phyloP scores from a whole-genome alignment of 495 filamentous ascomycete genomes.

The Aspergillus campestris region DNA sequence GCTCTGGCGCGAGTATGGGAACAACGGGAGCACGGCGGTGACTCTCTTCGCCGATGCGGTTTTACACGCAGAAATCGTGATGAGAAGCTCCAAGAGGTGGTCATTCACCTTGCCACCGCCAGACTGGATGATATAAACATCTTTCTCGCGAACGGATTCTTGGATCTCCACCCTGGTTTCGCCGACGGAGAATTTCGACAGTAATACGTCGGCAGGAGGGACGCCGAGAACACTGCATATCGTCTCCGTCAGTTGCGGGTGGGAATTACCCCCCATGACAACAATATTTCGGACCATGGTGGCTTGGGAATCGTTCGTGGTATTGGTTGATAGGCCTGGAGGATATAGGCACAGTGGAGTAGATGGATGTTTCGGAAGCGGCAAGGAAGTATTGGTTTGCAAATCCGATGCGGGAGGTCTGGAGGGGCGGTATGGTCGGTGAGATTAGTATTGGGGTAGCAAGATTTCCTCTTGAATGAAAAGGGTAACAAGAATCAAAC shows the following conservation, averaged over 20 bases:
- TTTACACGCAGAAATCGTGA: conserved; percentile 95
- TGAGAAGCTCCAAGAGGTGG: conserved; percentile 89
- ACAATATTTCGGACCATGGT: conserved; percentile 93
- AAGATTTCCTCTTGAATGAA: conserved; percentile 1
- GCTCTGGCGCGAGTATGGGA: conserved; percentile 91
- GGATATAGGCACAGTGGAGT: conserved; percentile 9
- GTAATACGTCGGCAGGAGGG: conserved; percentile 68
- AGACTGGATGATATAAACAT: conserved; percentile 95
- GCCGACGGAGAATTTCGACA: conserved; percentile 87
- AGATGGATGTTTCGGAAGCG: conserved; percentile 18
- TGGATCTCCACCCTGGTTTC: conserved; percentile 93
- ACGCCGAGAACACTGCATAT: conserved; percentile 85
- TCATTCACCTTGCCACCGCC: conserved; percentile 90
- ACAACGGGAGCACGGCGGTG: conserved; percentile 89
- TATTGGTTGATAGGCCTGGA: conserved; percentile 4
- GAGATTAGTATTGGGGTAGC: conserved; percentile 13
- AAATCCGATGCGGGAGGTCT: conserved; percentile 29
- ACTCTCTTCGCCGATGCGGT: conserved; percentile 86
- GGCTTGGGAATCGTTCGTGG: conserved; percentile 6
- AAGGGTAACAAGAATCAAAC: conserved; percentile 10
- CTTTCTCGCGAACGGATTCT: conserved; percentile 93
- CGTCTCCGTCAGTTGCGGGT: conserved; percentile 74
- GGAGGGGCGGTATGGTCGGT: conserved; percentile 22
- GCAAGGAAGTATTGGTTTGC: conserved; percentile 14
- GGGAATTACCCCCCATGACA: conserved; percentile 85